Percentiles rank a stretch among this genome's conserved stretches.
Conservation (phyloP, 768 basidiomycete species). For the Astraeus odoratus region DNA sequence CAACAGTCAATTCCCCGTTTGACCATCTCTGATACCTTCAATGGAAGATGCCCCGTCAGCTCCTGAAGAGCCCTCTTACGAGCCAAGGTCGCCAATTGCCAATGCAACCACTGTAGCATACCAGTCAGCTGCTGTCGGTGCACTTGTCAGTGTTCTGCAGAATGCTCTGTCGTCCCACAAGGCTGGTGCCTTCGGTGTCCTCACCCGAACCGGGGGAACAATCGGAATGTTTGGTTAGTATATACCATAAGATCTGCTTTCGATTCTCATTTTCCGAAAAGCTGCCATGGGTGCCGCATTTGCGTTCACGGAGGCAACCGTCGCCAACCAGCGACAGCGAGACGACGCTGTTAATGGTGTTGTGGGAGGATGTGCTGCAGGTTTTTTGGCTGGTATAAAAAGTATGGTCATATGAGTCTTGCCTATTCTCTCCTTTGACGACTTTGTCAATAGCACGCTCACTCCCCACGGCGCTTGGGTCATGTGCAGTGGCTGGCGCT, state of each 20-base stretch:
- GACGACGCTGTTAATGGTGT: constrained; percentile 81
- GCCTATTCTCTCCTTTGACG: constrained; percentile 1
- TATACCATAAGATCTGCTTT: background rate
- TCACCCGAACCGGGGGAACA: constrained; percentile 82
- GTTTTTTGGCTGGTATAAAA: constrained; percentile 83
- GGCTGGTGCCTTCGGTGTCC: constrained; percentile 75
- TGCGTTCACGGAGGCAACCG: constrained; percentile 70
- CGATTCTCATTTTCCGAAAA: constrained; percentile 24
- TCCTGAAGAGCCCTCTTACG: constrained; percentile 24
- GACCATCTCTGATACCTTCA: constrained; percentile 6
- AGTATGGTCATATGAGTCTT: constrained; percentile 36
- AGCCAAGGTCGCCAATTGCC: constrained; percentile 48
- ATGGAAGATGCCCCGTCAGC: constrained; percentile 16
- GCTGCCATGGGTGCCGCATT: constrained; percentile 88
- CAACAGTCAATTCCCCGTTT: constrained; percentile 2
- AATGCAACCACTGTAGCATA: constrained; percentile 53
- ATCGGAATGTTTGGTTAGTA: constrained; percentile 86
- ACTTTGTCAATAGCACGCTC: constrained; percentile 58
- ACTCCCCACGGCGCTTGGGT: constrained; percentile 71
- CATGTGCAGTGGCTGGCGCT: constrained; percentile 73
- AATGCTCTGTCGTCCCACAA: constrained; percentile 76
- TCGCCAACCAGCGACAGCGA: constrained; percentile 74
- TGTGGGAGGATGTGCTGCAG: constrained; percentile 87
- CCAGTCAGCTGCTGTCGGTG: constrained; percentile 60
- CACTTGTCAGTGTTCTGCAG: constrained; percentile 66